Evolutionary conservation across 805 yeast species (phyloP), one percentile per base, ranked within the genome.

Genomic region (Saccharomyces mikatae): DNA sequence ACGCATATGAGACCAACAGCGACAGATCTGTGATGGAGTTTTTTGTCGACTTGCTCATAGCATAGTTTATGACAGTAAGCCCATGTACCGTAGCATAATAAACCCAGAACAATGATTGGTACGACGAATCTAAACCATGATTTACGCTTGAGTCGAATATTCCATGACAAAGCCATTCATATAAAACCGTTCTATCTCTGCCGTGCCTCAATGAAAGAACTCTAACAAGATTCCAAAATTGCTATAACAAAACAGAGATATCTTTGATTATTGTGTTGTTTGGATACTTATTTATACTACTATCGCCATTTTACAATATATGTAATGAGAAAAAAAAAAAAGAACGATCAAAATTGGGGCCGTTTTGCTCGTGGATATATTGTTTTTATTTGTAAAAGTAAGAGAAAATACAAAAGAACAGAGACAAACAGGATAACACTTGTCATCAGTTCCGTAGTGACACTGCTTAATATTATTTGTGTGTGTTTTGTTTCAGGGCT

Each of bases 11-110:
- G 56, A 2, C 64, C 70, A 47, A 68, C 60, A 1, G 63, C 60
- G 2, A 59, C 53, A 3, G 66, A 56, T 44, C 54, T 50, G 4
- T 55, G 55, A 21, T 55, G 49, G 9, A 57, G 53, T 6, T 48
- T 46, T 28, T 52, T 47, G 51, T 60, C 57, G 2, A 68, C 27
- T 41, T 62, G 61, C 30, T 56, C 54, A 29, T 79, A 76, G 28
- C 82, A 78, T 36, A 80, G 69, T 4, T 72, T 61, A 61, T 77
- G 80, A 52, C 74, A 70, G 47, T 70, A 68, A 0, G 73, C 78
- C 71, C 75, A 81, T 47, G 74, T 68, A 22, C 71, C 62, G 58
- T 80, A 80, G 11, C 75, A 76, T 24, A 71, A 50, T 2, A 71
- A 55, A 2, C 68, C 58, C 2, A 72, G 28, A 1, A 74, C 61